Percentiles rank a stretch among this genome's conserved stretches.
Evolutionary conservation across 805 yeast species (phyloP).

Genomic region (Pichia manshurica): DNA sequence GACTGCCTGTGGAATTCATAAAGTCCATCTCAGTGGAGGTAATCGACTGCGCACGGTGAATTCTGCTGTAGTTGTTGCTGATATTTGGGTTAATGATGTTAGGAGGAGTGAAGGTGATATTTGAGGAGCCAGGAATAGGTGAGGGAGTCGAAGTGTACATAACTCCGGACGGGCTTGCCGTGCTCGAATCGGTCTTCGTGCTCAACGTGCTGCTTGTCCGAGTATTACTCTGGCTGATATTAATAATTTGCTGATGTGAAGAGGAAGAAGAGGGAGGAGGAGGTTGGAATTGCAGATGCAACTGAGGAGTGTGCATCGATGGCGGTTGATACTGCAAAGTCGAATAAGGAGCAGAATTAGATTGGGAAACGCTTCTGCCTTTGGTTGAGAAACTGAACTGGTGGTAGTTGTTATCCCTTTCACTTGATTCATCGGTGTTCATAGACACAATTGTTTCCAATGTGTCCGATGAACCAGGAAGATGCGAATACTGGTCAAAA

Average conservation of each 20-base stretch:
- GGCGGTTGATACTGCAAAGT: too few species aligned
- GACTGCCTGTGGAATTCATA: neutral
- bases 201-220: neutral
- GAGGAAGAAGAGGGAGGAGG: too few species aligned
- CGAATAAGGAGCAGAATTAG: too few species aligned
- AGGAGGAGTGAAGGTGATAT: neutral
- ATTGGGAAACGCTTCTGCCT: too few species aligned
- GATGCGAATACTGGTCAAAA: constrained; percentile 1
- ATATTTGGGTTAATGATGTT: neutral
- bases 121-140: neutral
- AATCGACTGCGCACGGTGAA: neutral
- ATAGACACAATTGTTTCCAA: constrained; percentile 8
- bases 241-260: too few species aligned
- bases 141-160: neutral
- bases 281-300: too few species aligned
- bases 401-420: neutral
- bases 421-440: neutral
- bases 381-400: neutral
- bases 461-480: constrained; percentile 3
- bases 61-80: neutral
- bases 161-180: neutral
- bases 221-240: too few species aligned
- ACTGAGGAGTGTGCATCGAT: too few species aligned
- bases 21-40: neutral
- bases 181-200: neutral